Conservation (phyloP, 805 yeast species). For the Torulaspora delbrueckii region DNA sequence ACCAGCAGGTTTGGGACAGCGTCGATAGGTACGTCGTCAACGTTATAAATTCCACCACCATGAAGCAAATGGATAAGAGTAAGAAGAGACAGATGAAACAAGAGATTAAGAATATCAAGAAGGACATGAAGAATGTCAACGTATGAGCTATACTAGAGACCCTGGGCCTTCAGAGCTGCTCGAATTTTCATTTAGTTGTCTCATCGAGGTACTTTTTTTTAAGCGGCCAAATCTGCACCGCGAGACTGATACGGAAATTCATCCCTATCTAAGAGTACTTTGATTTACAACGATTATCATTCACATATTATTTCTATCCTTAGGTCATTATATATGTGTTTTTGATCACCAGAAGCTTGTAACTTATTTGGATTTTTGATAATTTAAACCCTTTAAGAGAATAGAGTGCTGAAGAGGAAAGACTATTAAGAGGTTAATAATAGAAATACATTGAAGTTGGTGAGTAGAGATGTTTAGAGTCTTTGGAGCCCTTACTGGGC, state of each 20-base stretch:
- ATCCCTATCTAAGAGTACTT: conserved; percentile 7
- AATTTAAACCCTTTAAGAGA: too few relatives aligned
- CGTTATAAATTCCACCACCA: conserved; percentile 11
- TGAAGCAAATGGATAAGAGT: conserved; percentile 17
- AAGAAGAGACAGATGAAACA: conserved; percentile 23
- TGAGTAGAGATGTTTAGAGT: conserved; percentile 34
- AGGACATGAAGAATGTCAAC: conserved; percentile 29
- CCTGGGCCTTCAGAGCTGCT: not conserved
- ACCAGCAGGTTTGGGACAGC: conserved; percentile 74
- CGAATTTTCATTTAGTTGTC: not conserved
- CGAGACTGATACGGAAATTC: conserved; percentile 6
- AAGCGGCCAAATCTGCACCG: conserved; percentile 4
- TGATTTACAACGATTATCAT: not conserved
- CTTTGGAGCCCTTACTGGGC: conserved; percentile 30
- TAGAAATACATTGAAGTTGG: not conserved
- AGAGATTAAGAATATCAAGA: conserved; percentile 29
- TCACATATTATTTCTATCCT: not conserved
- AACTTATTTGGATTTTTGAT: too few relatives aligned
- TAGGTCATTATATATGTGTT: not conserved
- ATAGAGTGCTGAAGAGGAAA: not conserved
- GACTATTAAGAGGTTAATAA: not conserved
- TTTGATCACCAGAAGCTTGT: not conserved
- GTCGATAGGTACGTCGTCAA: conserved; percentile 39
- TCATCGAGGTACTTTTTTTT: conserved; percentile 4
- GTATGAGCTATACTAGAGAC: conserved; percentile 4